phyloP scores from a whole-genome alignment of 2,329 filamentous ascomycete species.

The Rhytidhysteron rufulum region DNA sequence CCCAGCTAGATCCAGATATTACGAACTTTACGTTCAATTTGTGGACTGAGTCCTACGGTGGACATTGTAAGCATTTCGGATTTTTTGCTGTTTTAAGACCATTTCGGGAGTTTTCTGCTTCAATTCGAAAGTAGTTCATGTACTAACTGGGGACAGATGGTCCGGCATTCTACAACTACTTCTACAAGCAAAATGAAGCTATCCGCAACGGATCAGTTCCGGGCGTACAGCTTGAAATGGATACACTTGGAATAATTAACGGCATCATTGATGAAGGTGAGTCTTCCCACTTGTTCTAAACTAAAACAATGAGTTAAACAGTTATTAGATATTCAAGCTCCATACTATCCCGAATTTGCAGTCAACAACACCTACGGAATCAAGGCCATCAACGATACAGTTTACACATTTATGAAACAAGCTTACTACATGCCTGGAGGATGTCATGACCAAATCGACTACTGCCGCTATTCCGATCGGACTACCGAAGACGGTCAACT shows the following conservation, averaged over 20 bases:
- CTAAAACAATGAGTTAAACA: slow-evolving; percentile 39
- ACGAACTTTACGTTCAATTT: slow-evolving; percentile 50
- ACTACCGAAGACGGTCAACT: slow-evolving; percentile 23
- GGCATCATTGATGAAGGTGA: slow-evolving; percentile 48
- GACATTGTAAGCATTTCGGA: slow-evolving; percentile 20
- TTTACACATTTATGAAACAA: slow-evolving; percentile 43
- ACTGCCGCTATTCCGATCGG: slow-evolving; percentile 38
- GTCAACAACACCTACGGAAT: slow-evolving; percentile 56
- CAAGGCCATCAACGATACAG: slow-evolving; percentile 44
- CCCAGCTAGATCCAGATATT: slow-evolving; percentile 46
- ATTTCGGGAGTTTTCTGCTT: neutral
- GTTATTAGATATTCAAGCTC: slow-evolving; percentile 43
- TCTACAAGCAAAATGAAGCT: slow-evolving; percentile 53
- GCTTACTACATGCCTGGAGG: slow-evolving; percentile 47
- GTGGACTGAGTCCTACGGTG: slow-evolving; percentile 42
- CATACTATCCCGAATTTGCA: slow-evolving; percentile 47
- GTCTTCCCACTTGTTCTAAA: slow-evolving; percentile 3
- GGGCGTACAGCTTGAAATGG: slow-evolving; percentile 51
- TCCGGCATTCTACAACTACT: slow-evolving; percentile 54
- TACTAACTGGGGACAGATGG: slow-evolving; percentile 27
- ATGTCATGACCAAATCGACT: slow-evolving; percentile 48
- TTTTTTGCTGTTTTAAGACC: slow-evolving; percentile 27
- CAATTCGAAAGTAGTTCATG: neutral
- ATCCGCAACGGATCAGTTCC: slow-evolving; percentile 46
- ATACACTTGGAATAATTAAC: slow-evolving; percentile 54